phyloP scores from a whole-genome alignment of 192 early-diverging fungal species.

The Umbelopsis sp. region DNA sequence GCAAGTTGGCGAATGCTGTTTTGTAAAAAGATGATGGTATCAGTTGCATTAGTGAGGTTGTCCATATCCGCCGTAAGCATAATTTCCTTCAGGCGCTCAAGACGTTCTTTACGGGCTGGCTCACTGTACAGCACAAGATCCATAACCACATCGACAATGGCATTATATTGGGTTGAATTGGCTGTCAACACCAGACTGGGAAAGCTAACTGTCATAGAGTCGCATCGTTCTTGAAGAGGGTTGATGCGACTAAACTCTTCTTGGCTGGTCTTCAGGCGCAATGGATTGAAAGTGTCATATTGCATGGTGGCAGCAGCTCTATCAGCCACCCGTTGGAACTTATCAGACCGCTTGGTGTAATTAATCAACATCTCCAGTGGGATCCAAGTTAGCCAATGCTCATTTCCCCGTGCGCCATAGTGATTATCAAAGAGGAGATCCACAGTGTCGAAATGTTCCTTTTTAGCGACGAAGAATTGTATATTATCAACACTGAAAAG shows the following conservation, averaged over 20 bases:
- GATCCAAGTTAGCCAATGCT: slow-evolving; percentile 70
- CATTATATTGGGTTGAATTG: slow-evolving; percentile 75
- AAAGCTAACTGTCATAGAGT: slow-evolving; percentile 70
- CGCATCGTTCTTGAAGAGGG: slow-evolving; percentile 59
- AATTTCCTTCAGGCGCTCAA: slow-evolving; percentile 73
- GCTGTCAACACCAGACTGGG: slow-evolving; percentile 74
- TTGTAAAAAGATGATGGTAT: slow-evolving; percentile 61
- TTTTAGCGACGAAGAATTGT: slow-evolving; percentile 61
- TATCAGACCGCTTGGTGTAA: slow-evolving; percentile 40
- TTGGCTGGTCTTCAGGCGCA: slow-evolving; percentile 57
- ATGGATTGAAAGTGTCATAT: slow-evolving; percentile 68
- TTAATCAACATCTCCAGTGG: slow-evolving; percentile 68
- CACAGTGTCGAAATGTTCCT: slow-evolving; percentile 46
- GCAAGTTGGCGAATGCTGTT: slow-evolving; percentile 56
- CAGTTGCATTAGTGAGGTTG: slow-evolving; percentile 58
- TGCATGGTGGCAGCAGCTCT: slow-evolving; percentile 55
- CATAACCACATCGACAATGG: slow-evolving; percentile 71
- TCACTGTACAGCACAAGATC: slow-evolving; percentile 86
- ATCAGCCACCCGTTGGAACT: slow-evolving; percentile 64
- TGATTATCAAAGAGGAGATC: slow-evolving; percentile 45
- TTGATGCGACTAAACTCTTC: slow-evolving; percentile 19
- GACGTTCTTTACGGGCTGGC: slow-evolving; percentile 72
- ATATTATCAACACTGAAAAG: slow-evolving; percentile 65
- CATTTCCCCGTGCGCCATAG: slow-evolving; percentile 43
- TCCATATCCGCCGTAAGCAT: slow-evolving; percentile 79